Conservation (phyloP, 345 rosid genomes). For the Eucalyptus tenuipes region DNA sequence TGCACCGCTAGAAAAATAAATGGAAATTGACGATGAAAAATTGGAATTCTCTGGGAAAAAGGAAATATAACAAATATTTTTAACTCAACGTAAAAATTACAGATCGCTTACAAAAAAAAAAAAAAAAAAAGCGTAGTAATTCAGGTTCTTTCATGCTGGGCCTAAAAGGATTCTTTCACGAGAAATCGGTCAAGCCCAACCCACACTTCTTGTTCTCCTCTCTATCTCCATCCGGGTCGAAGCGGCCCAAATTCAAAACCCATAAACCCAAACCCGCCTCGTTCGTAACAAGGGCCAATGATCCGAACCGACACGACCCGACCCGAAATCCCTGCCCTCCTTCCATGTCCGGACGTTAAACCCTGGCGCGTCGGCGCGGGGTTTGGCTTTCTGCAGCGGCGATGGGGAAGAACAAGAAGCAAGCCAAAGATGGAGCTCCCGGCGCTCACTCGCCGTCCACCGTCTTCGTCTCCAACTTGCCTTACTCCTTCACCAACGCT, state of each 20-base stretch:
- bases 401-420: conserved; percentile 28
- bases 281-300: neutral
- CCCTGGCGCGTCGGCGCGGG: neutral
- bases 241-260: neutral
- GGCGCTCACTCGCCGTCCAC: conserved; percentile 57
- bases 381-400: neutral
- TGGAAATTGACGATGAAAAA: neutral
- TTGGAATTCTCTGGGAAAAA: neutral
- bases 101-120: neutral
- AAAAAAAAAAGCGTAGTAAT: neutral
- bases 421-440: conserved; percentile 7
- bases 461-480: conserved; percentile 70
- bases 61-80: neutral
- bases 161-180: neutral
- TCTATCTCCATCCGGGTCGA: neutral
- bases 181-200: neutral
- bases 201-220: neutral
- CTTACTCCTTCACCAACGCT: conserved; percentile 72
- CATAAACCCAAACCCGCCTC: neutral
- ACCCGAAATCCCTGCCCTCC: neutral
- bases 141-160: neutral
- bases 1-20: neutral
- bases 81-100: neutral
- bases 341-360: neutral
- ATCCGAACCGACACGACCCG: too few species aligned